Percentiles rank a stretch among this genome's conserved stretches.
These are phyloP conservation scores for Amylostereum areolatum DNA, from an alignment of 1,284 basidiomycete genomes.

Conservation along the genomic window DNA sequence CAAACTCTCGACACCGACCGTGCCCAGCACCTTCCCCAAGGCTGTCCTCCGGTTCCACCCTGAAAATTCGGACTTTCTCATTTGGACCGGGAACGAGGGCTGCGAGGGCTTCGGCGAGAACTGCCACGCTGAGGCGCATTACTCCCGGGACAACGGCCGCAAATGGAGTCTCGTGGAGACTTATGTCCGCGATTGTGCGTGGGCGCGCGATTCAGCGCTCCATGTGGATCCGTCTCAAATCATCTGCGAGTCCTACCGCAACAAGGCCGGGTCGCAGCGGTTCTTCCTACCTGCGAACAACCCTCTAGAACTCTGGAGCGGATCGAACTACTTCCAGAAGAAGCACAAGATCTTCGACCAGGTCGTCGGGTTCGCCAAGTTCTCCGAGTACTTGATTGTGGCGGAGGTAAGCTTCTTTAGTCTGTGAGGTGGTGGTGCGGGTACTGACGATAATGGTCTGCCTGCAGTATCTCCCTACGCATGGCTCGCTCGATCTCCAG, in stretches of 20 bases:
- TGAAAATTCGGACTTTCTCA: conserved; percentile 71
- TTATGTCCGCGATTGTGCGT: conserved; percentile 91
- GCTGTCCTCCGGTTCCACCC: conserved; percentile 88
- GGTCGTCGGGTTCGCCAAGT: conserved; percentile 93
- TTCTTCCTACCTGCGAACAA: conserved; percentile 51
- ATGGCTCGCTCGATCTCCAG: conserved; percentile 70
- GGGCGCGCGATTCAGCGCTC: conserved; percentile 78
- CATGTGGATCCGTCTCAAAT: conserved; percentile 83
- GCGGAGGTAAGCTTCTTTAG: conserved; percentile 63
- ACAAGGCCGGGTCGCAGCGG: conserved; percentile 80
- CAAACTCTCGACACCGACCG: conserved; percentile 49
- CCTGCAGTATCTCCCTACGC: conserved; percentile 51
- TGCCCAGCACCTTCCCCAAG: conserved; percentile 77
- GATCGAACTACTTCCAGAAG: conserved; percentile 68
- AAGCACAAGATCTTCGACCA: conserved; percentile 79
- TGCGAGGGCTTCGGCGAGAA: conserved; percentile 44
- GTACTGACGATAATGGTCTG: neutral
- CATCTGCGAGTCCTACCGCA: conserved; percentile 83
- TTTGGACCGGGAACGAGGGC: conserved; percentile 80
- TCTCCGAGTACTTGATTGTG: conserved; percentile 92
- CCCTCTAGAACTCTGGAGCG: conserved; percentile 76
- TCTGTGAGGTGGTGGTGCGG: neutral
- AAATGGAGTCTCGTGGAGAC: conserved; percentile 75
- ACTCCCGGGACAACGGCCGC: conserved; percentile 74
- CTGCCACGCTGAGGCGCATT: conserved; percentile 73